Evolutionary conservation across 345 rosid species (phyloP), one percentile per base, ranked within the genome.

Genomic region (Heritiera littoralis): DNA sequence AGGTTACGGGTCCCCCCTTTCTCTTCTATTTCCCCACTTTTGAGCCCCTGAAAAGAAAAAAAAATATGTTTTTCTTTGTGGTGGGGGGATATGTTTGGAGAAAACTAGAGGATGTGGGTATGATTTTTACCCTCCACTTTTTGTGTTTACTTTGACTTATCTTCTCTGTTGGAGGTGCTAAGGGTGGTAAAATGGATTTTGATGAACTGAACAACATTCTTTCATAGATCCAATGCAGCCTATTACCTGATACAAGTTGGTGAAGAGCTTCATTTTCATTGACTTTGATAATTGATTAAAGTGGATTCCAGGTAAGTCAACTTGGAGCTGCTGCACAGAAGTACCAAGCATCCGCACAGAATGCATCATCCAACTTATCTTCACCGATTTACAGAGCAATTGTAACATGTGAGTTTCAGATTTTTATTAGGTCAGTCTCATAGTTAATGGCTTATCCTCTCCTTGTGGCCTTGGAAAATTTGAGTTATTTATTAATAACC

Each of bases 311-410:
- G 92, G 92, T 91, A 55, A 85, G 83, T 83, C 91, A 88, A 80
- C 89, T 91, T 65, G 92, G 88, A 30, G 84, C 86, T 23, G 91
- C 89, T 14, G 92, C 94, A 48, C 91, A 87, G 32, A 91, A 87
- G 66, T 89, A 89, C 84, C 94, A 91, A 79, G 83, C 89, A 71
- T 87, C 89, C 9, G 75, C 89, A 75, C 94, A 88, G 71, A 91
- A 81, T 55, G 88, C 89, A 41, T 84, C 92, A 43, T 79, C 91
- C n/a, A 87, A 84, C 80, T 77, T 87, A 72, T 83, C 92, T 66
- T 85, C 80, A 15, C 77, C 87, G 23, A 92, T 78, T 74, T 92
- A 75, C 92, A 87, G 83, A 89, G 71, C 83, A 89, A 89, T 70
- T 92, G 93, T 77, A 90, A 88, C 77, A 40, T 87, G 96, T 91